phyloP scores from a whole-genome alignment of 345 rosid genomes.

The Lepidium aucheri region DNA sequence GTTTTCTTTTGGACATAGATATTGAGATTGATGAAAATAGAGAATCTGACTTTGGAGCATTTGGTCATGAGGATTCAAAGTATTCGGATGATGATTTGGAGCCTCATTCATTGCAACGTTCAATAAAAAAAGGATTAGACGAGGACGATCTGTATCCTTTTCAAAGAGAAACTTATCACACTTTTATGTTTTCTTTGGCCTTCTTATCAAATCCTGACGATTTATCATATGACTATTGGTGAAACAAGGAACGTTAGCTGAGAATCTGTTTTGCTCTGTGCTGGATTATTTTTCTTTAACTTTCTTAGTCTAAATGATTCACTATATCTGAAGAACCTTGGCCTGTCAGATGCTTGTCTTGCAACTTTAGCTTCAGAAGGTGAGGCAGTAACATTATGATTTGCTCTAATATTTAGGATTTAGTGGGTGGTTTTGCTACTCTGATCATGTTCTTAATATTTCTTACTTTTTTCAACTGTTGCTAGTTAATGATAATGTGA shows the following conservation, averaged over 20 bases:
- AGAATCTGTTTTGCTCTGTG: neutral
- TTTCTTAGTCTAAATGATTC: constrained; percentile 54
- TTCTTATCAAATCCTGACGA: neutral
- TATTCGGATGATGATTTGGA: constrained; percentile 23
- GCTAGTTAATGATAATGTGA: constrained; percentile 32
- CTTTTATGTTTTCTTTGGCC: neutral
- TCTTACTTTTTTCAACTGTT: neutral
- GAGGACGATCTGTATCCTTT: constrained; percentile 79
- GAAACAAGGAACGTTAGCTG: neutral
- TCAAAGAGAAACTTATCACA: neutral
- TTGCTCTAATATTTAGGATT: neutral
- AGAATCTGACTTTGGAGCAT: constrained; percentile 1
- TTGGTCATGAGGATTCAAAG: constrained; percentile 11
- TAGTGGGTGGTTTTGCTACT: neutral
- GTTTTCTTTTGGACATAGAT: constrained; percentile 22
- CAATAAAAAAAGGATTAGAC: constrained; percentile 38
- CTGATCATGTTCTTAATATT: neutral
- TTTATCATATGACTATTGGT: neutral
- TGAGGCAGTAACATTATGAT: neutral
- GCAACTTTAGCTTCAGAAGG: constrained; percentile 66
- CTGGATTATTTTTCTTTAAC: constrained; percentile 25
- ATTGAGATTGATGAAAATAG: constrained; percentile 33
- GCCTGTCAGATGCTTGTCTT: constrained; percentile 78
- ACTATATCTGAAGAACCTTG: constrained; percentile 58
- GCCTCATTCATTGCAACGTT: constrained; percentile 16